Evolutionary conservation across 768 basidiomycete genomes (phyloP), one percentile per base, ranked within the genome.

Genomic region (Naematelia encephala): DNA sequence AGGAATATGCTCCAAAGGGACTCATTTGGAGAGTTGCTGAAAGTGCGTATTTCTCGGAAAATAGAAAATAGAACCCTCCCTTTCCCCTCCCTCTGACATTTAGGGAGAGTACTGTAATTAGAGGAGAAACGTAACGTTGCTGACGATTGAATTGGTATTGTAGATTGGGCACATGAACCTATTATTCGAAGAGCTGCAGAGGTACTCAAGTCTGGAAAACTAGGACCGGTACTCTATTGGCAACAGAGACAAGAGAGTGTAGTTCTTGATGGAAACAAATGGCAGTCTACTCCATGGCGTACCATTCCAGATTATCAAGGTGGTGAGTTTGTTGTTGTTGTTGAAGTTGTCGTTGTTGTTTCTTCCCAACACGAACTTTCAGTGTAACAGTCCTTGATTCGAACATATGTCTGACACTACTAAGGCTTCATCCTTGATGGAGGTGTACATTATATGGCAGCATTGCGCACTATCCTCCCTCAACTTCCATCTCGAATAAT

Each of bases 211-310:
- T 23, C n/a, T 47, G 10, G 30, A 59, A 53, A 8, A 5, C 29
- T 92, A 51, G 90, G 91, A 3, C 82, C 84, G 47, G 82, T 91
- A 47, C 79, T 79, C 11, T 86, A 82, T 73, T 93, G 87, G 81
- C 84, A 82, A 57, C 80, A 84, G 14, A 77, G 81, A 4, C 79
- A 80, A 2, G 78, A 84, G 25, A 81, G 81, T 62, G 80, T 80
- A 62, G 79, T 89, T 60, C 83, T 85, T 62, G 79, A 83, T 70
- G 82, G 83, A 13, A 83, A 82, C 23, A 86, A 87, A 70, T 91
- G 85, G 81, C 88, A 89, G 73, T 86, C 88, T 52, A 90, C 89
- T 0, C 83, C 85, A 34, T 92, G 91, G 91, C 81, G 90, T 42
- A 87, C 86, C 1, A 79, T 87, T 50, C 90, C 90, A 22, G 88